These are phyloP conservation scores for Diplodia sapinea DNA, from an alignment of 2,329 filamentous ascomycete genomes.

Conservation along the genomic window DNA sequence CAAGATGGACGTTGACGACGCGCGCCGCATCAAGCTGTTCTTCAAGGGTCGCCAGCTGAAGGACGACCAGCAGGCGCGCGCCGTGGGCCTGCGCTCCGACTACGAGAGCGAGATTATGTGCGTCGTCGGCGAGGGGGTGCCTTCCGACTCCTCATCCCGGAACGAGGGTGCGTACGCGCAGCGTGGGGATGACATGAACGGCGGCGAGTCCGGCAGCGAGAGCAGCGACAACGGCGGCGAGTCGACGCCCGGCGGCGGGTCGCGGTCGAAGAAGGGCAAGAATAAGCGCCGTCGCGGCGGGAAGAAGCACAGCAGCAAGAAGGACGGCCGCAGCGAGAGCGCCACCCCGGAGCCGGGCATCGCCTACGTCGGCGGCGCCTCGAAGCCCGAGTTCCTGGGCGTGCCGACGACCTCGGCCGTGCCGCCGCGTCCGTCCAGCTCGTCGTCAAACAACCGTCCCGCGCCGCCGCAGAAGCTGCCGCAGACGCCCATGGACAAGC, in stretches of 20 bases:
- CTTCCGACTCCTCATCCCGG: constrained; percentile 42
- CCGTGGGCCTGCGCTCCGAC: constrained; percentile 64
- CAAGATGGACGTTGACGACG: constrained; percentile 67
- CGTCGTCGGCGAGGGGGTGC: constrained; percentile 60
- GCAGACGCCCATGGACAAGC: constrained; percentile 62
- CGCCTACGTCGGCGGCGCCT: constrained; percentile 39
- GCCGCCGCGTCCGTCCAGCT: constrained; percentile 41
- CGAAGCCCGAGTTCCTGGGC: constrained; percentile 47
- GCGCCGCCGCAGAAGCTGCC: constrained; percentile 43
- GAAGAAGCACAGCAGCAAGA: constrained; percentile 54
- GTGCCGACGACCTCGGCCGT: constrained; percentile 42
- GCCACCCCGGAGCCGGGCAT: constrained; percentile 37
- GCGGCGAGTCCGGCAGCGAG: constrained; percentile 39
- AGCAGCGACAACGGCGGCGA: constrained; percentile 43
- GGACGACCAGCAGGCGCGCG: constrained; percentile 63
- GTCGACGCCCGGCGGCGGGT: constrained; percentile 35
- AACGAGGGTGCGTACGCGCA: constrained; percentile 50
- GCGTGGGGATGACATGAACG: background rate
- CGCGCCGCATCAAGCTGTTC: constrained; percentile 67
- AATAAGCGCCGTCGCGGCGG: constrained; percentile 51
- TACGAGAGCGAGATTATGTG: constrained; percentile 65
- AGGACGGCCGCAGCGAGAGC: constrained; percentile 46
- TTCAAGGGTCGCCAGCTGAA: constrained; percentile 77
- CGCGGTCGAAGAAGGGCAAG: constrained; percentile 43
- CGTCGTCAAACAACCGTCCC: constrained; percentile 50